These are phyloP conservation scores for Stygiomarasmius scandens DNA, from an alignment of 1,284 basidiomycete genomes.

Conservation along the genomic window DNA sequence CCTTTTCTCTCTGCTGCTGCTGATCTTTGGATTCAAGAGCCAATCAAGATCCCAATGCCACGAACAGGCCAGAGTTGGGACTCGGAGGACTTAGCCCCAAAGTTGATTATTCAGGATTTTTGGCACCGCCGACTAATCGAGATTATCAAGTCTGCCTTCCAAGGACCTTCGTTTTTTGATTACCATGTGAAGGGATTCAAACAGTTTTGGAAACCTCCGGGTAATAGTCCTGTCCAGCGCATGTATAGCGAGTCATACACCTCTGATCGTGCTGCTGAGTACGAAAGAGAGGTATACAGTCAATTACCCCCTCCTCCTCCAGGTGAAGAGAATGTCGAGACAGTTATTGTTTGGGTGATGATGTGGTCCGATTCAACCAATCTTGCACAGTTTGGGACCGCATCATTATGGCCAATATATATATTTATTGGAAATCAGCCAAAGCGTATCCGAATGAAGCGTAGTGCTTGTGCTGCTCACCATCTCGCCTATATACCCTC, in stretches of 20 bases:
- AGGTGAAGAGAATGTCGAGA: neutral
- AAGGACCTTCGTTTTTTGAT: neutral
- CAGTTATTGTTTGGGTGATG: constrained; percentile 6
- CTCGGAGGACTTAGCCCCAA: constrained; percentile 3
- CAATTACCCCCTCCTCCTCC: neutral
- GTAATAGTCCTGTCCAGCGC: constrained; percentile 1
- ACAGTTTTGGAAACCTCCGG: constrained; percentile 9
- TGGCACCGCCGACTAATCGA: neutral
- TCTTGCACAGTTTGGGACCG: constrained; percentile 31
- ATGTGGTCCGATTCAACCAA: constrained; percentile 28
- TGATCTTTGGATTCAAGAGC: constrained; percentile 2
- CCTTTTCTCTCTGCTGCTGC: neutral
- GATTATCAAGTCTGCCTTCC: neutral
- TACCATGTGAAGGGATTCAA: constrained; percentile 6
- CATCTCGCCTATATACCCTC: constrained; percentile 20
- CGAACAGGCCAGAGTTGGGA: neutral
- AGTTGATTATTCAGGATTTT: neutral
- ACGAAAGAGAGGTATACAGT: neutral
- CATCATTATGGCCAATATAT: constrained; percentile 34
- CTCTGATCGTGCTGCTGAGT: constrained; percentile 3
- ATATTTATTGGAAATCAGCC: constrained; percentile 29
- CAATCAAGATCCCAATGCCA: constrained; percentile 3
- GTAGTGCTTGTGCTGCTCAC: constrained; percentile 20
- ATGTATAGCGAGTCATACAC: constrained; percentile 7
- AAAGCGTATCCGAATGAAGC: constrained; percentile 26